These are phyloP conservation scores for Albophoma yamanashiensis DNA, from an alignment of 2,329 filamentous ascomycete genomes.

Conservation along the genomic window DNA sequence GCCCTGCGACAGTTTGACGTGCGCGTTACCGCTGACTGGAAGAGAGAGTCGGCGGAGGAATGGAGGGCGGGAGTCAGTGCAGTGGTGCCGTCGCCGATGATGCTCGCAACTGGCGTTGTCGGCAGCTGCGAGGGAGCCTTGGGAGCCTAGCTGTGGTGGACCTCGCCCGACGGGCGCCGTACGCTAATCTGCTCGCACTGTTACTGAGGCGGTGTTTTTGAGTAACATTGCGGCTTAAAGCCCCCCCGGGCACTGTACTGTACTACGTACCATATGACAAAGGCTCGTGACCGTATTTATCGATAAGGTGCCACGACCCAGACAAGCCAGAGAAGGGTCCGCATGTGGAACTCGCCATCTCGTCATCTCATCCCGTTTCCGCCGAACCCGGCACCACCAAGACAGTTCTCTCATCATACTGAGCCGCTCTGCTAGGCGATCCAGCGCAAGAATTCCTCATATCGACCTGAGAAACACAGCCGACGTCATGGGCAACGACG, in stretches of 20 bases:
- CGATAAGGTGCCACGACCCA: not conserved
- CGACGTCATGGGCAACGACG: constrained; percentile 85
- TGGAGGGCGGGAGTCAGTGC: not conserved
- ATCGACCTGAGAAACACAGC: not conserved
- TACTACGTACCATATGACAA: no score
- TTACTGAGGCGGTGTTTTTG: no score
- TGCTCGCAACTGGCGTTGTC: not conserved
- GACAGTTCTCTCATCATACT: not conserved
- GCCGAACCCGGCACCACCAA: not conserved
- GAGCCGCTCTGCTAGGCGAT: not conserved
- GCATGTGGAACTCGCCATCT: not conserved
- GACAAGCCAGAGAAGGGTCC: no score
- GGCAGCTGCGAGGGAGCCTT: not conserved
- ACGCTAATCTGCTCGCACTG: not conserved
- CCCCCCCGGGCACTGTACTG: not conserved
- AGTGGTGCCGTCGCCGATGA: not conserved
- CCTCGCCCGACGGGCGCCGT: constrained; percentile 6
- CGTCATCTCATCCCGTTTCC: not conserved
- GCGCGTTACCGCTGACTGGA: not conserved
- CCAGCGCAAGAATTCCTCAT: not conserved
- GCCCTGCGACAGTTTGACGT: not conserved
- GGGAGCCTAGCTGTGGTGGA: not conserved
- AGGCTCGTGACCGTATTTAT: not conserved
- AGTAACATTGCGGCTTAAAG: not conserved
- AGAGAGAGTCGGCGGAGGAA: not conserved